Evolutionary conservation across 768 basidiomycete species (phyloP), one percentile per base, ranked within the genome.

Genomic region (Hypholoma sublateritium): DNA sequence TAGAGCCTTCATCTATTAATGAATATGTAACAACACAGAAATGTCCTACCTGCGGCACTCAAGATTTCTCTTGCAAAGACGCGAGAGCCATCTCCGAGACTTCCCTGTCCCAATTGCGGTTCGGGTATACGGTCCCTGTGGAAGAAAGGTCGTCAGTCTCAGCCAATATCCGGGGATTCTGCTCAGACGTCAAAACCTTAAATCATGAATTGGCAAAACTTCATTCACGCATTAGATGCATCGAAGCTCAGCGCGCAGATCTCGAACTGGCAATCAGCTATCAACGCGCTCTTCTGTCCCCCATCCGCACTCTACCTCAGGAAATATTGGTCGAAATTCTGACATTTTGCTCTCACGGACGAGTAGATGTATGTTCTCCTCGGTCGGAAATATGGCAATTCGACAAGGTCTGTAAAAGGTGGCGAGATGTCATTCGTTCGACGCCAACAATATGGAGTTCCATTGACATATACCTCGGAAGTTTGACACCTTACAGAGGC

Each of bases 361-460:
- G 45, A 22, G 57, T 59, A 8, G 60, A 62, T 24, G 53, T 62
- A 5, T 62, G 60, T 17, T 45, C 22, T 25, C 60, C 60, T 4
- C 22, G 39, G 12, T 56, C 60, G 32, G 60, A 52, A 28, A 22
- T 53, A 4, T 62, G 60, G 60, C 50, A 50, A 28, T 37, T 62
- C 2, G 60, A 59, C 37, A 55, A 39, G 47, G 61, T 61, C 21
- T 62, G 58, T 39, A 52, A 57, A 42, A 49, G 55, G 36, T 62
- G 61, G 61, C 34, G 32, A 34, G 34, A 54, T 21, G 42, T 59
- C 19, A 52, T 49, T 1, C 35, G 36, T 9, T 57, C 56, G 2
- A 50, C 48, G 1, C 49, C 43, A 9, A 36, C 43, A 25, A 32
- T 62, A 11, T 62, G 61, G 61, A 49, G 42, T 2, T 50, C 57